Conservation (phyloP, 2,329 filamentous ascomycete species). For the Pseudomassariella vexata region DNA sequence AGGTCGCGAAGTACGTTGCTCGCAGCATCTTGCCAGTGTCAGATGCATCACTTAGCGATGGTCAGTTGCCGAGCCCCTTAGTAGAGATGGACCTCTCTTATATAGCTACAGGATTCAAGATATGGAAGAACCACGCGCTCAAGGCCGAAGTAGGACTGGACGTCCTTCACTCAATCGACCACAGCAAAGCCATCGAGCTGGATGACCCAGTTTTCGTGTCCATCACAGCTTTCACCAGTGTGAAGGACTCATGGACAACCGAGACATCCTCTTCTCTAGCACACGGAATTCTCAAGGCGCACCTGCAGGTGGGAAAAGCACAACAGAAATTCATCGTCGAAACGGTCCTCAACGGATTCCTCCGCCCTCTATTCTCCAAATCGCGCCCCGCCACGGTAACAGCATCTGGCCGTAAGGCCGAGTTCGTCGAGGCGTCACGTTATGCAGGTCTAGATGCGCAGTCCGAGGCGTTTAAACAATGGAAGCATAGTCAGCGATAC, state of each 20-base stretch:
- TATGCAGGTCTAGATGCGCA: constrained; percentile 30
- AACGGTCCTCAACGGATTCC: constrained; percentile 54
- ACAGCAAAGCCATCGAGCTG: not conserved
- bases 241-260: constrained; percentile 19
- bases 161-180: not conserved
- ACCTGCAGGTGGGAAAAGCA: constrained; percentile 1
- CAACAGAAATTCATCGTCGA: constrained; percentile 37
- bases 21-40: constrained; percentile 1
- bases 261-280: constrained; percentile 9
- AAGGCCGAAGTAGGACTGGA: constrained; percentile 1
- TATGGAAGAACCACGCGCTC: not conserved
- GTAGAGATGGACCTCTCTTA: not conserved
- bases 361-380: constrained; percentile 62
- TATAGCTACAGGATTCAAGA: not conserved
- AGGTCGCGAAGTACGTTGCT: constrained; percentile 3
- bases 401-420: constrained; percentile 47
- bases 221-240: constrained; percentile 21
- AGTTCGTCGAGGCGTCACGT: constrained; percentile 34
- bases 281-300: constrained; percentile 9
- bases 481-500: constrained; percentile 51
- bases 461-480: constrained; percentile 41
- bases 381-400: constrained; percentile 49
- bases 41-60: not conserved
- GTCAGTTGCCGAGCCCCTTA: not conserved
- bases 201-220: constrained; percentile 20